phyloP scores from a whole-genome alignment of 768 basidiomycete genomes.

The Myochromella boudieri region DNA sequence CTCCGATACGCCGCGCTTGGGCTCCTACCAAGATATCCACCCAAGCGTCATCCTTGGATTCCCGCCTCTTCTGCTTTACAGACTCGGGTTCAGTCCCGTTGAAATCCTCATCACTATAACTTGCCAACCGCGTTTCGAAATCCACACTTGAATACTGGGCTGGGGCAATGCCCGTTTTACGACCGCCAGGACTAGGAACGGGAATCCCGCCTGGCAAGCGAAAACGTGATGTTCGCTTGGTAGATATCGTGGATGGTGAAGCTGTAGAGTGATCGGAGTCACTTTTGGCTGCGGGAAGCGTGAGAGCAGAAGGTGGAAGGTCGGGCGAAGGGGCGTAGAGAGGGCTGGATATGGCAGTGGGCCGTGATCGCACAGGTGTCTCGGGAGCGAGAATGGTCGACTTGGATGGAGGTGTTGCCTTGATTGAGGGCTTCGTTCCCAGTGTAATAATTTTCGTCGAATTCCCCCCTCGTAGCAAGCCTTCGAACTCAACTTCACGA shows the following conservation, averaged over 20 bases:
- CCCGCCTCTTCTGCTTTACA: conserved; percentile 46
- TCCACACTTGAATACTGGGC: conserved; percentile 82
- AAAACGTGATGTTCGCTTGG: conserved; percentile 54
- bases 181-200: conserved; percentile 52
- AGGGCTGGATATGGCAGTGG: conserved; percentile 19
- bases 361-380: conserved; percentile 14
- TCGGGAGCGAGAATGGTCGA: not conserved
- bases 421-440: conserved; percentile 24
- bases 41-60: conserved; percentile 75
- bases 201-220: conserved; percentile 53
- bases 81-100: conserved; percentile 35
- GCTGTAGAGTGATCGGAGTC: conserved; percentile 21
- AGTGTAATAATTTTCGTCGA: conserved; percentile 46
- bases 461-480: conserved; percentile 57
- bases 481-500: conserved; percentile 80
- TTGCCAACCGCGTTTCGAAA: conserved; percentile 79
- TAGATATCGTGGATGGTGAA: conserved; percentile 25
- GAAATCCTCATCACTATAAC: conserved; percentile 52
- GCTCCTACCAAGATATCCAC: conserved; percentile 80
- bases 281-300: too few species aligned
- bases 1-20: conserved; percentile 48
- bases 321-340: conserved; percentile 22
- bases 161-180: conserved; percentile 55
- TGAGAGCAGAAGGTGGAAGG: conserved; percentile 18
- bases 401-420: conserved; percentile 12